A percentile compares a stretch with the other conserved stretches of the same genome.
phyloP scores from a whole-genome alignment of 139 green algal species.

The Chlorella sp. region DNA sequence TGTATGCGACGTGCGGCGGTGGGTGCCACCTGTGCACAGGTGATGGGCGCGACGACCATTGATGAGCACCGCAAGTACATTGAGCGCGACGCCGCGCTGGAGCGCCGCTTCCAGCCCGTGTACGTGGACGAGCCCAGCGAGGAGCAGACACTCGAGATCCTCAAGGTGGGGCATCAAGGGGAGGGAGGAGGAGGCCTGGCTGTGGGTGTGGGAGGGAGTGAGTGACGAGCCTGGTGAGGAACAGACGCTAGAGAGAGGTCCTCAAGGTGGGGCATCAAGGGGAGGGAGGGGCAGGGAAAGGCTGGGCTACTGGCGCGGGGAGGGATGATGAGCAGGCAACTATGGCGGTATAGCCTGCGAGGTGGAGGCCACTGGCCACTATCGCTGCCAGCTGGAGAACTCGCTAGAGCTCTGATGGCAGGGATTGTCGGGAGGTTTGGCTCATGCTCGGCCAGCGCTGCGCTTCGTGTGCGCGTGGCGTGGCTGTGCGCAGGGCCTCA shows the following conservation, averaged over 20 bases:
- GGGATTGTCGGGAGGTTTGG: too few relatives aligned
- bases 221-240: conserved; percentile 64
- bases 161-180: conserved; percentile 29
- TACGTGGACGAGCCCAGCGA: conserved; percentile 71
- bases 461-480: too few relatives aligned
- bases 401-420: too few relatives aligned
- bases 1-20: too few relatives aligned
- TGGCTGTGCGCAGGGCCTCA: conserved; percentile 26
- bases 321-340: too few relatives aligned
- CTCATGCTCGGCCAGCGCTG: too few relatives aligned
- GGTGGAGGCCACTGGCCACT: too few relatives aligned
- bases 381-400: too few relatives aligned
- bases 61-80: conserved; percentile 88
- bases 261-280: conserved; percentile 35
- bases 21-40: conserved; percentile 13
- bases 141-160: conserved; percentile 64
- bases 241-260: conserved; percentile 68
- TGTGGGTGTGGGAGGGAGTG: too few relatives aligned
- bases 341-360: too few relatives aligned
- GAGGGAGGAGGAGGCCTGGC: neutral
- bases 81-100: conserved; percentile 90
- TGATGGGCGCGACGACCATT: conserved; percentile 82
- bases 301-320: neutral
- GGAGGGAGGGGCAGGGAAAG: neutral
- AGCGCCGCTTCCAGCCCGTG: conserved; percentile 94